Base-by-base conservation (phyloP, 345 rosid genomes). In the Physaria fendleri region DNA sequence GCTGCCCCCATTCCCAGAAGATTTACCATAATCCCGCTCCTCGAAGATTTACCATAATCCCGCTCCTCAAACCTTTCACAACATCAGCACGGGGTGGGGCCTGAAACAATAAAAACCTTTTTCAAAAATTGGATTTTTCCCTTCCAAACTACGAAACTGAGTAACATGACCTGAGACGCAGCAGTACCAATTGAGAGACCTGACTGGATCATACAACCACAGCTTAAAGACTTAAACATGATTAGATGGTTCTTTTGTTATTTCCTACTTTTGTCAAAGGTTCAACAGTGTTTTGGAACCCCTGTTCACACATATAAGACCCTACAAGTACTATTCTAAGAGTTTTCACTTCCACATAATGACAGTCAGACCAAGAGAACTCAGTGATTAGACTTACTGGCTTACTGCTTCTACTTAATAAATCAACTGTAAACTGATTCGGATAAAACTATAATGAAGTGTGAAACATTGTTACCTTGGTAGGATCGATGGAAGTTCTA, bases 21-120 rank as follows among this genome's bases (percentile, higher is more conserved):
- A 73, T 94, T 94, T 74, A 94, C 61, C 30, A 70, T 52, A n/a
- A n/a, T n/a, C 92, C 99, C 99, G 90, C 82, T 50, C 97, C 97
- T 44, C 90, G 51, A 50, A 94, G 70, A 73, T 94, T 94, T 74
- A 94, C 61, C 30, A 70, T 52, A 27, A 94, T 85, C 59, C 99
- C 94, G 24, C 82, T 90, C 74, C 82, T 87, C 74, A 87, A 78
- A 73, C 96, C 71, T 80, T 76, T 94, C 64, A 94, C 97, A 35
- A 87, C 97, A 73, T 90, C 97, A 71, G 88, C 92, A 38, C 99
- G 99, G 2, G 97, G 88, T 12, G 96, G 99, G 10, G 97, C 99
- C 99, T 90, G 75, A 53, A 74, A 55, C 13, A 29, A 20, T 2
- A 6, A 5, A 5, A 49, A 15, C 12, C 23, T 10, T 5, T 2